Percentiles rank a stretch among this genome's conserved stretches.
phyloP scores from a whole-genome alignment of 225 moss, liverwort and hornwort genomes.

The Polytrichum commune region DNA sequence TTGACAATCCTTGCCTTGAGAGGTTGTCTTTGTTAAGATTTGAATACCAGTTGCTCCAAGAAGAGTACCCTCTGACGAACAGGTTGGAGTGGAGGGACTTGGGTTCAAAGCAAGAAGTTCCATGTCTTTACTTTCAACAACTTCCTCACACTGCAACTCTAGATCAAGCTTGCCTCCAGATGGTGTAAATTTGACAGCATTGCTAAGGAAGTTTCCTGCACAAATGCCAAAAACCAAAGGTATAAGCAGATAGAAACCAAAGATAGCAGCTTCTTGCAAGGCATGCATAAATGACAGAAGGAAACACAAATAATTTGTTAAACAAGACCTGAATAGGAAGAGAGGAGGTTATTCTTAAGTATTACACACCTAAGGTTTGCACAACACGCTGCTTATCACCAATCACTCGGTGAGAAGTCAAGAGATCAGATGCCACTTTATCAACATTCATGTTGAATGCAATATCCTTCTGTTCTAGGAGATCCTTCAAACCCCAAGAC shows the following conservation, averaged over 20 bases:
- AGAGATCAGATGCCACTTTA: conserved; percentile 37
- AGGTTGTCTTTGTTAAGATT: conserved; percentile 32
- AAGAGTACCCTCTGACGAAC: conserved; percentile 26
- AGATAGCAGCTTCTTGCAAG: not conserved
- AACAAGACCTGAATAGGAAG: no score
- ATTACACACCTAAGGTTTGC: conserved; percentile 60
- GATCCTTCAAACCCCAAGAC: conserved; percentile 71
- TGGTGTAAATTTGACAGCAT: conserved; percentile 73
- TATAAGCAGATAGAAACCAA: not conserved
- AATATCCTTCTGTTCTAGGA: conserved; percentile 70
- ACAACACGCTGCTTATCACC: conserved; percentile 80
- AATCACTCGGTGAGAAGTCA: conserved; percentile 50
- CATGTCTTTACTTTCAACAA: conserved; percentile 27
- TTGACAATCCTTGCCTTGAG: conserved; percentile 26
- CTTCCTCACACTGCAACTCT: conserved; percentile 56
- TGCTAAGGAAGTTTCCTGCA: conserved; percentile 74
- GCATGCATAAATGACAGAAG: not conserved
- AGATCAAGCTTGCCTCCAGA: conserved; percentile 66
- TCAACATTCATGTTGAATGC: conserved; percentile 64
- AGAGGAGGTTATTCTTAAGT: no score
- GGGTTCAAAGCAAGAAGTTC: conserved; percentile 12
- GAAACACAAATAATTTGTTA: not conserved
- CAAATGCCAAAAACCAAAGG: not conserved
- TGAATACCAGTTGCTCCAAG: conserved; percentile 29
- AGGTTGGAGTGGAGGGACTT: conserved; percentile 1